These are phyloP conservation scores for Neocucurbitaria cava DNA, from an alignment of 2,329 filamentous ascomycete species.

Conservation along the genomic window DNA sequence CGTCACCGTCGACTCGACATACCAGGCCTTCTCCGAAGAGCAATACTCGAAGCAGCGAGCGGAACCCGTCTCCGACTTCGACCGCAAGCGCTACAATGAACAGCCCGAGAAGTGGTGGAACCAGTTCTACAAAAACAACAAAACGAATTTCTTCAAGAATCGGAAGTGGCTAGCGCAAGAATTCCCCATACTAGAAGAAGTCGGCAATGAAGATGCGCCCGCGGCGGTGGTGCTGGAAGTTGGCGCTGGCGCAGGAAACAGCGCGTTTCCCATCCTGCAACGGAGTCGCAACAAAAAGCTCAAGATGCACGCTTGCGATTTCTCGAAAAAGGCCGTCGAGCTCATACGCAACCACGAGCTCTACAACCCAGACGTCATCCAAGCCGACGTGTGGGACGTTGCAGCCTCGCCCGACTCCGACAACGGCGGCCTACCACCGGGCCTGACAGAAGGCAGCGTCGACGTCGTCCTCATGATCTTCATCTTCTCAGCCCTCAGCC, in stretches of 20 bases:
- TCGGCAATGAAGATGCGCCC: conserved; percentile 75
- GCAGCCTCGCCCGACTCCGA: conserved; percentile 59
- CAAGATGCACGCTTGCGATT: conserved; percentile 93
- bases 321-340: conserved; percentile 92
- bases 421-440: conserved; percentile 71
- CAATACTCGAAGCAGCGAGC: conserved; percentile 87
- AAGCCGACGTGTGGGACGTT: conserved; percentile 95
- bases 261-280: conserved; percentile 87
- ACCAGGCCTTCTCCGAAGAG: conserved; percentile 82
- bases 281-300: conserved; percentile 83
- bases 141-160: conserved; percentile 97
- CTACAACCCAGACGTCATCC: conserved; percentile 75
- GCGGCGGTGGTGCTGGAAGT: conserved; percentile 81
- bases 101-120: conserved; percentile 98
- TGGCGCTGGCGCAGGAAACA: conserved; percentile 94
- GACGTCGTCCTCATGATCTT: conserved; percentile 96
- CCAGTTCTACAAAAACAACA: conserved; percentile 97
- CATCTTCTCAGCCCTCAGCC: conserved; percentile 91
- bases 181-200: conserved; percentile 83
- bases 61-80: conserved; percentile 89
- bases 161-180: conserved; percentile 97
- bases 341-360: conserved; percentile 83
- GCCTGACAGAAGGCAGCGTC: conserved; percentile 77
- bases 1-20: conserved; percentile 88
- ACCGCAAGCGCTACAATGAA: conserved; percentile 87